Evolutionary conservation across 371 early-diverging fungal species (phyloP).

Genomic region (Mucor mucedo): DNA sequence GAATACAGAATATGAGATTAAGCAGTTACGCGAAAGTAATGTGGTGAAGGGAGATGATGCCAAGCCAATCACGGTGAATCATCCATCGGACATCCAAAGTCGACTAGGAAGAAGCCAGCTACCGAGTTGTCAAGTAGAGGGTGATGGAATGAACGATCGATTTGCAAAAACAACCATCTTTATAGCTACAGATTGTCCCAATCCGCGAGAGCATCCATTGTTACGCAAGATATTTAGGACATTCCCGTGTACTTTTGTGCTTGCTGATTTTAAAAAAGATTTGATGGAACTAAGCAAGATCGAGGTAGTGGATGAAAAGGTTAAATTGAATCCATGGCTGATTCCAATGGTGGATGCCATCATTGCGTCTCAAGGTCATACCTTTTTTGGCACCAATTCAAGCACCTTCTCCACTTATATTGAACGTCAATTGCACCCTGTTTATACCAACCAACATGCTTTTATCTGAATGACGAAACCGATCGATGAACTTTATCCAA

Average conservation of each 20-base stretch:
- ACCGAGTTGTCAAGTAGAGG: slow-evolving; percentile 17
- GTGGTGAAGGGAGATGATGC: slow-evolving; percentile 9
- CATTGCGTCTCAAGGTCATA: slow-evolving; percentile 62
- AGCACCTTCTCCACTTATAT: slow-evolving; percentile 68
- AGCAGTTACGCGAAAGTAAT: slow-evolving; percentile 30
- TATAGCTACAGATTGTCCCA: slow-evolving; percentile 64
- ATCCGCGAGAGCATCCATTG: slow-evolving; percentile 57
- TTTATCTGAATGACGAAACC: neutral
- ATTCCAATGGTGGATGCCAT: slow-evolving; percentile 73
- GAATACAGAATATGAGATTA: slow-evolving; percentile 48
- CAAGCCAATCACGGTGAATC: slow-evolving; percentile 40
- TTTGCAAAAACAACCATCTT: slow-evolving; percentile 48
- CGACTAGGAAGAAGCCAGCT: no score
- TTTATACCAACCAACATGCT: slow-evolving; percentile 38
- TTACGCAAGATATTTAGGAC: slow-evolving; percentile 62
- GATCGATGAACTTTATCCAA: slow-evolving; percentile 12
- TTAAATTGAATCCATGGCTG: slow-evolving; percentile 54
- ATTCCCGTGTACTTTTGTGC: slow-evolving; percentile 64
- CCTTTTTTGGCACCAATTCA: slow-evolving; percentile 62
- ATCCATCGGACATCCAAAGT: slow-evolving; percentile 28
- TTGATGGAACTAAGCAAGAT: slow-evolving; percentile 47
- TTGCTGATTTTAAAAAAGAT: slow-evolving; percentile 58
- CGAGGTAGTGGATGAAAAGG: slow-evolving; percentile 54
- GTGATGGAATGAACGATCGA: slow-evolving; percentile 17
- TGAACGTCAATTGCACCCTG: slow-evolving; percentile 60